These are phyloP conservation scores for Salix koriyanagi DNA, from an alignment of 345 rosid genomes.

Conservation along the genomic window DNA sequence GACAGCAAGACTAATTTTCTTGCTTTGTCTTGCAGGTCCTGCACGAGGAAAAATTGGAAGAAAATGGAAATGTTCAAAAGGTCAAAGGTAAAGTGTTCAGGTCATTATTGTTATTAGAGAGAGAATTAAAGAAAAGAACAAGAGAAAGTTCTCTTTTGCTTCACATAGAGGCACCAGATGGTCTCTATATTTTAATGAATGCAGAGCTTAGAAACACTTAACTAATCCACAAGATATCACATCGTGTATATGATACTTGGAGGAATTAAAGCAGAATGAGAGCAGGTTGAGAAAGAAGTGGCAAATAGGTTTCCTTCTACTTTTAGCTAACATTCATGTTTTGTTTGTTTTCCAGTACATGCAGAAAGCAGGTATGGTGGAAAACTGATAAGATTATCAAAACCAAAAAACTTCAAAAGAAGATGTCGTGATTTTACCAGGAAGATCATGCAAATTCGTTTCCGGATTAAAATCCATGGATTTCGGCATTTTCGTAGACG, in stretches of 20 bases:
- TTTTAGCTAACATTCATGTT: not conserved
- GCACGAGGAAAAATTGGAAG: slow-evolving; percentile 33
- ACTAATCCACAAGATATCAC: not conserved
- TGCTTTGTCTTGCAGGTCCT: slow-evolving; percentile 49
- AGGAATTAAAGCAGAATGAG: not conserved
- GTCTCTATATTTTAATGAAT: not conserved
- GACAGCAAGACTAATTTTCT: slow-evolving; percentile 15
- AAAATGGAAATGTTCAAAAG: slow-evolving; percentile 30
- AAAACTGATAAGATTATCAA: slow-evolving; percentile 37
- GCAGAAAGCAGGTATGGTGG: slow-evolving; percentile 36
- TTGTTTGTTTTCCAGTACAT: slow-evolving; percentile 26
- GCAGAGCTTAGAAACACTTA: not conserved
- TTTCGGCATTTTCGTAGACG: slow-evolving; percentile 50
- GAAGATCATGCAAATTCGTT: slow-evolving; percentile 55
- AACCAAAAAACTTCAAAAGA: slow-evolving; percentile 35
- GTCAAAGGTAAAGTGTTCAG: slow-evolving; percentile 38
- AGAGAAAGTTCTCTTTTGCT: not conserved
- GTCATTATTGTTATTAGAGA: not conserved
- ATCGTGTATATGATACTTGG: not conserved
- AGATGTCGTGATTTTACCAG: slow-evolving; percentile 44
- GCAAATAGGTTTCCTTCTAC: not conserved
- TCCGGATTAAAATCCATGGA: slow-evolving; percentile 59
- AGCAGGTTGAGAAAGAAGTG: not conserved
- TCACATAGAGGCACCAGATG: not conserved
- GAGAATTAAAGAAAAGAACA: not conserved